These are phyloP conservation scores for Starmerella scarabaei DNA, from an alignment of 805 yeast genomes.

Conservation along the genomic window DNA sequence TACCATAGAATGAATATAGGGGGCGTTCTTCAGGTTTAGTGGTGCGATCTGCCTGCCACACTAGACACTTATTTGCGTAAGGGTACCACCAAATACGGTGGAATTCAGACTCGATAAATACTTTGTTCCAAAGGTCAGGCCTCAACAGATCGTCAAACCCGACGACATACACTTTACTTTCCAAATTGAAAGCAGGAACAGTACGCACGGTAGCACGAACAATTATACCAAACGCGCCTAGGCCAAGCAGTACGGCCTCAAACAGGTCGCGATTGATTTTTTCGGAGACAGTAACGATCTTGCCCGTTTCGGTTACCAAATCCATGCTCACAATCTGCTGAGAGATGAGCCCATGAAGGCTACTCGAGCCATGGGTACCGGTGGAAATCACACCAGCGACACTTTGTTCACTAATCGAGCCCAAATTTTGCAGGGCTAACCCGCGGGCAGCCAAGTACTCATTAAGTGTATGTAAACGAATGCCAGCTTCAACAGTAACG, in stretches of 20 bases:
- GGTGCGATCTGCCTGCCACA: constrained; percentile 83
- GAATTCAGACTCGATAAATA: constrained; percentile 85
- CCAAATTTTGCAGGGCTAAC: constrained; percentile 78
- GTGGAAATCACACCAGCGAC: constrained; percentile 93
- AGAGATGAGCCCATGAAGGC: constrained; percentile 78
- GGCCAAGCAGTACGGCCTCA: constrained; percentile 67
- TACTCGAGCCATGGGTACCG: constrained; percentile 94
- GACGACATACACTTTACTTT: constrained; percentile 70
- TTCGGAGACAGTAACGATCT: constrained; percentile 52
- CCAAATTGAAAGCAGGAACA: constrained; percentile 71
- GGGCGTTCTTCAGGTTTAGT: constrained; percentile 50
- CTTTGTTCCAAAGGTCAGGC: constrained; percentile 44
- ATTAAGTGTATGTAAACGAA: constrained; percentile 63
- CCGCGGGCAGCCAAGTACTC: constrained; percentile 48
- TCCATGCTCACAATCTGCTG: constrained; percentile 75
- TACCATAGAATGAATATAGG: constrained; percentile 74
- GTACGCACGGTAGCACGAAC: constrained; percentile 74
- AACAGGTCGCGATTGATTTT: constrained; percentile 52
- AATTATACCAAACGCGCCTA: constrained; percentile 86
- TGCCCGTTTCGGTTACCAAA: constrained; percentile 64
- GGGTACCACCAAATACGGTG: constrained; percentile 98
- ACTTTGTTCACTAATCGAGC: constrained; percentile 87
- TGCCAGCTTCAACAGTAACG: constrained; percentile 89
- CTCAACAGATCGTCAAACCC: constrained; percentile 59
- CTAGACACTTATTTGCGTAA: constrained; percentile 66